Evolutionary conservation across 805 yeast species (phyloP), one percentile per base, ranked within the genome.

Genomic region (Saturnispora quitensis): DNA sequence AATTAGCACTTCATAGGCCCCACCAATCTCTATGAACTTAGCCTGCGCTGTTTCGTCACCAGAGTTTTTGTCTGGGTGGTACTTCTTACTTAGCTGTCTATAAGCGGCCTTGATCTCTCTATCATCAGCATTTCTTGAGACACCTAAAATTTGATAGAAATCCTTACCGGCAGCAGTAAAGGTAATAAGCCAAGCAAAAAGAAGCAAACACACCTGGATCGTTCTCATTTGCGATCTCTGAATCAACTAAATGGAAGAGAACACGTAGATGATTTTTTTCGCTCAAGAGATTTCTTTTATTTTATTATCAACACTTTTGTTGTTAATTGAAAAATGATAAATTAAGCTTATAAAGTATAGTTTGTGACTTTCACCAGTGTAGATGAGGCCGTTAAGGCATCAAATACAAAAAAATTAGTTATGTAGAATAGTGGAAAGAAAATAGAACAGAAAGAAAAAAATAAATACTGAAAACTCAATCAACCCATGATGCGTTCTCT

Each of bases 1-100:
- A 57, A 80, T 76, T 55, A 89, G 74, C 12, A 89, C 86, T 51
- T 89, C 97, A 66, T 91, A 91, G 0, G 98, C 98, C 62, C 86
- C 95, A 15, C 96, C 96, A 28, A 93, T 78, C 67, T 89, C 95
- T 48, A 93, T 83, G 65, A 90, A 93, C 68, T 79, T 83, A 47
- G 85, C 83, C 57, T 87, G 89, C 1, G 97, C 96, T 28, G 77
- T 84, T 8, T 87, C 89, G 59, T 84, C 79, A 6, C 84, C 85
- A 5, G 85, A 83, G 64, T 91, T 93, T 70, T 91, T 91, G 68
- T 91, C 99, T 2, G 99, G 99, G 63, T 91, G 99, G 68, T 78
- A 89, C 63, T 86, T 86, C 65, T 88, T 84, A 58, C 90, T 82
- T 56, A 91, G 69, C 51, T 80, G 77, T 58, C 96, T 73, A 65